phyloP scores from a whole-genome alignment of 306 rosid genomes.

The Trifolium subterraneum region DNA sequence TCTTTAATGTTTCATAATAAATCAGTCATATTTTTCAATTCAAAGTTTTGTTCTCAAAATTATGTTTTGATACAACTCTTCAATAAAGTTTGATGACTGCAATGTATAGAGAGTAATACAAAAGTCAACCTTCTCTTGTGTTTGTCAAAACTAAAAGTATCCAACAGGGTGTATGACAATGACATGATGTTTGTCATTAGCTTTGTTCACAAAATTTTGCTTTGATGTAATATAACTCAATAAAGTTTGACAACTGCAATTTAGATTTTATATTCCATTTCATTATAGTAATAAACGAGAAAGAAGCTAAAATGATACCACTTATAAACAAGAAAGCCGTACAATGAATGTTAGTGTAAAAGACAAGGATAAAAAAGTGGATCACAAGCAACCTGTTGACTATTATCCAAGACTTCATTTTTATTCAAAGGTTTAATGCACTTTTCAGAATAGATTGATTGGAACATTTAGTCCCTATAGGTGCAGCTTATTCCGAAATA shows the following conservation, averaged over 20 bases:
- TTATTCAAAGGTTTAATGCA: neutral
- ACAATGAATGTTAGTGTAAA: neutral
- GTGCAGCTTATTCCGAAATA: neutral
- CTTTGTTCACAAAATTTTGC: too few species aligned
- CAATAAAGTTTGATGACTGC: neutral
- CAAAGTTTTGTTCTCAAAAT: neutral
- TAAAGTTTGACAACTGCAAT: neutral
- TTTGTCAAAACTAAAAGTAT: too few species aligned
- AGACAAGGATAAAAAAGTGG: neutral
- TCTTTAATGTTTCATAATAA: neutral
- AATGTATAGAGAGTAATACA: neutral
- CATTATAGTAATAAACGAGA: neutral
- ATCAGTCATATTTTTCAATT: conserved; percentile 9
- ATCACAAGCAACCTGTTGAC: neutral
- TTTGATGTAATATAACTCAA: too few species aligned
- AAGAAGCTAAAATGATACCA: neutral
- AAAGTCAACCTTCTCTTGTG: neutral
- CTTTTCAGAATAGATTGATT: neutral
- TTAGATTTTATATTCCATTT: neutral
- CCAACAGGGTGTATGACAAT: neutral
- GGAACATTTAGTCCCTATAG: neutral
- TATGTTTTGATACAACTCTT: neutral
- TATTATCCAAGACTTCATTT: neutral
- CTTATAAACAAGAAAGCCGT: neutral
- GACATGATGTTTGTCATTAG: neutral